Evolutionary conservation across 176 grass and related monocot genomes (phyloP).

Genomic region (Thalia dealbata): DNA sequence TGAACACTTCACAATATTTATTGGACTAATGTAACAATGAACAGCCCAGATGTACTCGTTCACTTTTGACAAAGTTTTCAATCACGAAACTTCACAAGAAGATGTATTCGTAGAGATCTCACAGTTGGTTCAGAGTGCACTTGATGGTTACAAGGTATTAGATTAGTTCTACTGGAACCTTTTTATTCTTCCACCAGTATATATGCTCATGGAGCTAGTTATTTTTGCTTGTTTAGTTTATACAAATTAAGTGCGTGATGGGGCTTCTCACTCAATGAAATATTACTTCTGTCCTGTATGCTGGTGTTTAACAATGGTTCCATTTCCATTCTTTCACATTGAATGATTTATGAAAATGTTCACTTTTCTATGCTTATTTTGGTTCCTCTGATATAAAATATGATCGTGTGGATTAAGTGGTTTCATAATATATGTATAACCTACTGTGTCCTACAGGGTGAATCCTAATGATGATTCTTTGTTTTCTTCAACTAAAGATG

Average conservation of each 20-base stretch:
- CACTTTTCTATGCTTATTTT: background rate
- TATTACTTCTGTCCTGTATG: too few species aligned
- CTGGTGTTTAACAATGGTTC: too few species aligned
- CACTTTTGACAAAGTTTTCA: conserved; percentile 85
- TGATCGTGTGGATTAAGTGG: background rate
- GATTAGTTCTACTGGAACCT: background rate
- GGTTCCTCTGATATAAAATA: background rate
- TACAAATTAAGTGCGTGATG: too few species aligned
- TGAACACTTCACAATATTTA: background rate
- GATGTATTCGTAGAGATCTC: conserved; percentile 94
- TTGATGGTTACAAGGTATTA: conserved; percentile 87
- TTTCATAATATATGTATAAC: background rate
- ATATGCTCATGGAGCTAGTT: background rate
- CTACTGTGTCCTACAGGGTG: too few species aligned
- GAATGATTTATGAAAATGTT: background rate
- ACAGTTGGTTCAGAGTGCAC: conserved; percentile 75
- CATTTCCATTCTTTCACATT: background rate
- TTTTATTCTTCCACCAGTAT: background rate
- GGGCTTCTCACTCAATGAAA: background rate
- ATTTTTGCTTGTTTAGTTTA: background rate
- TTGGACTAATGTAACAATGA: conserved; percentile 12
- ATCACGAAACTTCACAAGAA: conserved; percentile 51
- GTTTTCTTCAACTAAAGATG: background rate
- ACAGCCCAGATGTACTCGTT: conserved; percentile 58
- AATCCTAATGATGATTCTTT: background rate